Base-by-base conservation (phyloP, 139 green algal species). In the Edaphochlamys debaryana region DNA sequence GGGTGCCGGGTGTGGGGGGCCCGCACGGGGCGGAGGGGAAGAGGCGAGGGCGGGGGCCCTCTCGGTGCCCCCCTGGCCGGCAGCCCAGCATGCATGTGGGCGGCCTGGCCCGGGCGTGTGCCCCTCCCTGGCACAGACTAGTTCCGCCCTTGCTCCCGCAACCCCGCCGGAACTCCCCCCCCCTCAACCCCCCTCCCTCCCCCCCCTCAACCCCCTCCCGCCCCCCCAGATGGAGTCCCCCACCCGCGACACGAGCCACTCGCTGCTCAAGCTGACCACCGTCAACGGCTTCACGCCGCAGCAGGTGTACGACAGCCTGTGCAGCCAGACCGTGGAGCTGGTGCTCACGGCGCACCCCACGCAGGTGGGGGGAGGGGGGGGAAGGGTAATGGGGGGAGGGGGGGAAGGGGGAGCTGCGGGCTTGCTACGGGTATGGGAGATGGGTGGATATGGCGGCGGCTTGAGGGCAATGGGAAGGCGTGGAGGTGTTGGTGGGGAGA, bases 321-420 rank as follows among this genome's bases (percentile, higher is more conserved):
- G 94, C 86, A 81, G 85, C 22, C 95, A 98, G 88, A 92, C 68
- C 0, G 94, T 98, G 48, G 93, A 96, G 38, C 89, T 98, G 66
- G 94, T 98, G 25, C 95, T 98, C 71, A 98, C 95, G 4, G 95
- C 95, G 0, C 95, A 98, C 88, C 95, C 95, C 50, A 98, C 95
- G 9, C 94, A 97, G 91, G 93, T 91, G 54, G 48, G 36, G 8
- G 37, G 66, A 52, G 9, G 62, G n/a, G n/a, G n/a, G n/a, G n/a
- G n/a, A n/a, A n/a, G 62, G 62, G 32, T 5, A 13, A n/a, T 63
- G 15, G 34, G 63, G 23, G 63, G 32, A 15, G 23, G 34, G 63
- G 63, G 48, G 15, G 48, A 15, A 54, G 48, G 48, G 48, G 48
- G 15, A 54, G 48, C 15, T 9, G 48, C 11, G 11, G 11, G 48